phyloP scores from a whole-genome alignment of 305 asterid species.

The Solanum chacoense region DNA sequence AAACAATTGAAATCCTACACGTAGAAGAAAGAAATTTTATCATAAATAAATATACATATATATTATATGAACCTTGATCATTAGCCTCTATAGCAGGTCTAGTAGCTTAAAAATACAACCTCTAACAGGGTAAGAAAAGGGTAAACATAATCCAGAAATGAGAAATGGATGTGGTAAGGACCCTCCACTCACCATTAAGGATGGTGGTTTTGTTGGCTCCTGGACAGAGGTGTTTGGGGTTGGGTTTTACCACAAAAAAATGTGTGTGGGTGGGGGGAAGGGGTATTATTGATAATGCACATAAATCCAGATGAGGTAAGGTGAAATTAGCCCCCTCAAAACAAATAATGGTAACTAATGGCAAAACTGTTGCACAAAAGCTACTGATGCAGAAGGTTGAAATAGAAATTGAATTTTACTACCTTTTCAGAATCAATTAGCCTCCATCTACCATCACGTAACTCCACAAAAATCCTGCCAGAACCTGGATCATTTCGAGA shows the following conservation, averaged over 20 bases:
- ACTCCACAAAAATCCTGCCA: conserved; percentile 73
- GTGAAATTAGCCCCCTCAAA: neutral
- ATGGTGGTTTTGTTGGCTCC: neutral
- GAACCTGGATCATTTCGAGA: conserved; percentile 75
- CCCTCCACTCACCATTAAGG: conserved; percentile 1
- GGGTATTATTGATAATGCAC: neutral
- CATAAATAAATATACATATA: neutral
- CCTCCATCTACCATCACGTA: conserved; percentile 56
- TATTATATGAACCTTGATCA: neutral
- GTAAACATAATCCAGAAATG: neutral
- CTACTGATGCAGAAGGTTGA: neutral
- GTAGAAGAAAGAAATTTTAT: conserved; percentile 1
- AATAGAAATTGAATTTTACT: neutral
- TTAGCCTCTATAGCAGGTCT: neutral
- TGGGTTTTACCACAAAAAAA: neutral
- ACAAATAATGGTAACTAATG: neutral
- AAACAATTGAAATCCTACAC: conserved; percentile 70
- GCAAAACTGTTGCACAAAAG: neutral
- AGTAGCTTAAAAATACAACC: neutral
- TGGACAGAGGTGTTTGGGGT: neutral
- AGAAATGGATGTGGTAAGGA: neutral
- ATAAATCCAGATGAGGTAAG: neutral
- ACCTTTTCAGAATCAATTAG: conserved; percentile 77
- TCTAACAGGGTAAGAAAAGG: neutral
- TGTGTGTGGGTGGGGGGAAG: neutral